Conservation (phyloP, 148 eudicot genomes). For the Silene latifolia region DNA sequence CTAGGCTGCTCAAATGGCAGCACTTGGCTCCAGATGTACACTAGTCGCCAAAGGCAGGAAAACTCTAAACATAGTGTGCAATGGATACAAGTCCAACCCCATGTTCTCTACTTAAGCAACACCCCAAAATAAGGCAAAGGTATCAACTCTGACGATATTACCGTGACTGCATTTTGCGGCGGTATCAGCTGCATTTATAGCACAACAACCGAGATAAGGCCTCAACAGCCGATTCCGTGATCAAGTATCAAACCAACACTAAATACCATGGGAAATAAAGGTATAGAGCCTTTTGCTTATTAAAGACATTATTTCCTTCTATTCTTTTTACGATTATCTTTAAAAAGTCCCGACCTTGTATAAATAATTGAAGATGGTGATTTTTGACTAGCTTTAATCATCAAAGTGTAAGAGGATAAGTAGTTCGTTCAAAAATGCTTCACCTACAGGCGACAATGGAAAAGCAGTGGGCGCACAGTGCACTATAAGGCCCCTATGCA, state of each 20-base stretch:
- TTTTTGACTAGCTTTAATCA: neutral
- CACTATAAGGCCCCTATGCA: neutral
- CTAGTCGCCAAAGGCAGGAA: too few relatives aligned
- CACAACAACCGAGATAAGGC: neutral
- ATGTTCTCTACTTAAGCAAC: too few relatives aligned
- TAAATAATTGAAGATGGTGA: neutral
- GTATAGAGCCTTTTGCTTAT: neutral
- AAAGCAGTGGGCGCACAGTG: neutral
- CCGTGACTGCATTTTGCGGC: neutral
- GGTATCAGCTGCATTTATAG: neutral
- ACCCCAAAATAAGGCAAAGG: too few relatives aligned
- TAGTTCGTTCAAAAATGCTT: neutral
- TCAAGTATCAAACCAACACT: too few relatives aligned
- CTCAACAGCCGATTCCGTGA: neutral
- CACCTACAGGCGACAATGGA: constrained; percentile 1
- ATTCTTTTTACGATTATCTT: too few relatives aligned
- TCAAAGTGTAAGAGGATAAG: neutral
- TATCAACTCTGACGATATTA: too few relatives aligned
- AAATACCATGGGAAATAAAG: neutral
- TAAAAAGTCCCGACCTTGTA: neutral
- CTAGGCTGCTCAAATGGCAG: neutral
- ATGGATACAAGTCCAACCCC: too few relatives aligned
- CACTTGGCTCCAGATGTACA: neutral
- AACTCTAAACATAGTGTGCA: too few relatives aligned
- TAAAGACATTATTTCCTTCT: too few relatives aligned